These are phyloP conservation scores for Aspergillus sp. DNA, from an alignment of 2,329 filamentous ascomycete genomes.

Conservation along the genomic window DNA sequence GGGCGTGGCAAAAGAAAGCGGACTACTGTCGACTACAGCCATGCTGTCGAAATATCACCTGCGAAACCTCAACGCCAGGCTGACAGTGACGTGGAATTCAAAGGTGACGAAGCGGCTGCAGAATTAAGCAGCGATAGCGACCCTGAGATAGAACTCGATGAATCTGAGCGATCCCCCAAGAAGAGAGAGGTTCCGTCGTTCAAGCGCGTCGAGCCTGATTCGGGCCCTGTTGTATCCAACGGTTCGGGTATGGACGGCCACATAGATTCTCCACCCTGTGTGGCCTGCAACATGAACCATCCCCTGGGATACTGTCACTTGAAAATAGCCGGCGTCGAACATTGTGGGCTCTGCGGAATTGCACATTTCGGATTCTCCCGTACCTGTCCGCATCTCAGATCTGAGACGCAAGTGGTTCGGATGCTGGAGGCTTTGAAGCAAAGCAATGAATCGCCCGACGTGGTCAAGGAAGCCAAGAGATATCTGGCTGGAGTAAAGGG, in stretches of 20 bases:
- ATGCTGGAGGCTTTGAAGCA: conserved; percentile 61
- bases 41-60: conserved; percentile 12
- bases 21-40: conserved; percentile 40
- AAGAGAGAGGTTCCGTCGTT: conserved; percentile 26
- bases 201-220: conserved; percentile 26
- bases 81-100: conserved; percentile 30
- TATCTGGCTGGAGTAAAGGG: conserved; percentile 56
- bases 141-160: conserved; percentile 14
- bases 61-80: conserved; percentile 14
- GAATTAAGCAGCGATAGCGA: conserved; percentile 21
- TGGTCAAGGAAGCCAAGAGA: conserved; percentile 51
- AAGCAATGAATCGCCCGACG: conserved; percentile 51
- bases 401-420: conserved; percentile 57
- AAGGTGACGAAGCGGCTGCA: conserved; percentile 20
- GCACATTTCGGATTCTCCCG: conserved; percentile 54
- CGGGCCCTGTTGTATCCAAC: neutral
- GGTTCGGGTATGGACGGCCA: conserved; percentile 14
- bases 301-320: conserved; percentile 56
- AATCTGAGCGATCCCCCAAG: conserved; percentile 18
- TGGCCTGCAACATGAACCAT: conserved; percentile 53
- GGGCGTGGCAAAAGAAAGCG: conserved; percentile 79
- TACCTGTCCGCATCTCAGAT: conserved; percentile 59
- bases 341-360: conserved; percentile 61
- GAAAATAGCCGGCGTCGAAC: conserved; percentile 54
- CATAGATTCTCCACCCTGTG: conserved; percentile 34